These are phyloP conservation scores for Calonectria henricotiae DNA, from an alignment of 2,329 filamentous ascomycete species.

Conservation along the genomic window DNA sequence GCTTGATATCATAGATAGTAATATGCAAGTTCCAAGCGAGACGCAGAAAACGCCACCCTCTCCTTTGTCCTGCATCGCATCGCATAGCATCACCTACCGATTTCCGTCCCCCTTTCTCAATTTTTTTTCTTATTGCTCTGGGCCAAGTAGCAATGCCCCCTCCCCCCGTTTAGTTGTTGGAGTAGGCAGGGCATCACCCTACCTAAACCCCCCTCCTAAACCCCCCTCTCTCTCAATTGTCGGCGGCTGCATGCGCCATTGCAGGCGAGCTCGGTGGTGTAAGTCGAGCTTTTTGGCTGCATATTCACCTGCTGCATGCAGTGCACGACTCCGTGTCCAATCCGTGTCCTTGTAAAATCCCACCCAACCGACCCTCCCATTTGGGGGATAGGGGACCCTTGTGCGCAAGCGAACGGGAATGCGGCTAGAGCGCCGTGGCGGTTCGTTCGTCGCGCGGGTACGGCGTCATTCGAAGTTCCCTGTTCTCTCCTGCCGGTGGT, in stretches of 20 bases:
- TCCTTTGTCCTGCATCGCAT: constrained; percentile 21
- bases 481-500: not conserved
- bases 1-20: not conserved
- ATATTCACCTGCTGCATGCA: constrained; percentile 20
- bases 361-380: not conserved
- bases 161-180: not conserved
- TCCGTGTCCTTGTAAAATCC: constrained; percentile 4
- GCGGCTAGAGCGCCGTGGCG: constrained; percentile 27
- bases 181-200: constrained; percentile 13
- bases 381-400: constrained; percentile 11
- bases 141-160: not conserved
- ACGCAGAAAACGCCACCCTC: not conserved
- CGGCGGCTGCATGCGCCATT: constrained; percentile 31
- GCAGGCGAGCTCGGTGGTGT: constrained; percentile 19
- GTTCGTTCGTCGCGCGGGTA: constrained; percentile 29
- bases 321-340: constrained; percentile 27
- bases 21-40: constrained; percentile 20
- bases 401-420: constrained; percentile 22
- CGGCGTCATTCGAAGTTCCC: constrained; percentile 7
- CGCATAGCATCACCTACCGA: not conserved
- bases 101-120: not conserved
- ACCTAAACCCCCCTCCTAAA: not conserved
- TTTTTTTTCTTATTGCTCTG: not conserved
- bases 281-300: constrained; percentile 23
- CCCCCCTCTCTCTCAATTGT: constrained; percentile 16